These are phyloP conservation scores for Pseudogymnoascus pannorum DNA, from an alignment of 2,329 filamentous ascomycete species.

Conservation along the genomic window DNA sequence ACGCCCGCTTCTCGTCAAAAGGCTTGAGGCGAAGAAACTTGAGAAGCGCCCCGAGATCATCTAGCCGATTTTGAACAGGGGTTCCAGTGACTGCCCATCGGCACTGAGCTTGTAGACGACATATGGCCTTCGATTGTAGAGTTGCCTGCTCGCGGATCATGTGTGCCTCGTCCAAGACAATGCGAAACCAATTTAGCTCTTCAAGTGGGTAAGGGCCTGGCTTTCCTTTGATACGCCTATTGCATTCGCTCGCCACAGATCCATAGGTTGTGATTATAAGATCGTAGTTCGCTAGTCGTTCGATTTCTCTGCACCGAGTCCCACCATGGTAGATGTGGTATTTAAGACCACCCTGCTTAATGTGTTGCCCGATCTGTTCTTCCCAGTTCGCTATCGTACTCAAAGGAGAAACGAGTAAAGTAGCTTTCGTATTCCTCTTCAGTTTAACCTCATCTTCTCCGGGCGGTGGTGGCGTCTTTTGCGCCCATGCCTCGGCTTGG, in stretches of 20 bases:
- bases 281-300: slow-evolving; percentile 65
- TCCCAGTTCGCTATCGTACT: slow-evolving; percentile 94
- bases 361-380: slow-evolving; percentile 79
- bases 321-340: slow-evolving; percentile 84
- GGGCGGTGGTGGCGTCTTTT: slow-evolving; percentile 24
- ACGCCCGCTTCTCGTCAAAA: slow-evolving; percentile 71
- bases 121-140: slow-evolving; percentile 77
- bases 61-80: slow-evolving; percentile 86
- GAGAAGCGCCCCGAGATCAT: slow-evolving; percentile 80
- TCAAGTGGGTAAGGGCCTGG: slow-evolving; percentile 58
- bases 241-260: slow-evolving; percentile 74
- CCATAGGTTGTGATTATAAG: slow-evolving; percentile 90
- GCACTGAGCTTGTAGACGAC: slow-evolving; percentile 67
- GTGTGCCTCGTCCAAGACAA: slow-evolving; percentile 91
- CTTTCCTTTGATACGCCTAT: slow-evolving; percentile 53
- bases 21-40: slow-evolving; percentile 79
- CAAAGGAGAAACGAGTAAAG: slow-evolving; percentile 79
- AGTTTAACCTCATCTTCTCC: slow-evolving; percentile 34
- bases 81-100: slow-evolving; percentile 98
- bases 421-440: slow-evolving; percentile 66
- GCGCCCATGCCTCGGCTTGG: slow-evolving; percentile 25
- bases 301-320: slow-evolving; percentile 61
- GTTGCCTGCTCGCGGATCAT: slow-evolving; percentile 83
- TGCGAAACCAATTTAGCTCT: slow-evolving; percentile 83
- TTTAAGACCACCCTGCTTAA: slow-evolving; percentile 55